Base-by-base conservation (phyloP, 345 rosid species). In the Durio zibethinus region DNA sequence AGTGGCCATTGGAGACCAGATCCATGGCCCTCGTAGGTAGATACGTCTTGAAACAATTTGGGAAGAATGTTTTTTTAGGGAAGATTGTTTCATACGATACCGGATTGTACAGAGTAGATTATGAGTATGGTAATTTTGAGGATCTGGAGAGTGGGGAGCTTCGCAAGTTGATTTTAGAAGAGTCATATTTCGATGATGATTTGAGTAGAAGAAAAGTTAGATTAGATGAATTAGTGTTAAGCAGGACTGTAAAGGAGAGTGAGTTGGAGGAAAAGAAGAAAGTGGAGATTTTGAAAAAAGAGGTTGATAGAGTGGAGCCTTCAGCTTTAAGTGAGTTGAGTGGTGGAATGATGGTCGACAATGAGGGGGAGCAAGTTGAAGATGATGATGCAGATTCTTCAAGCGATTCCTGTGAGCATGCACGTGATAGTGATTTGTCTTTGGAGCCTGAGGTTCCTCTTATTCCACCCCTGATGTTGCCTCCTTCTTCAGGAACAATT, bases 111-210 rank as follows among this genome's bases (percentile, higher is more conserved):
- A 88, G 94, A 79, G 91, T 93, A 61, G 92, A 88, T 40, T 96
- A 93, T 71, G 99, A 96, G 81, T 97, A 96, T 72, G 97, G 98
- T 35, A 93, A 87, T 69, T 83, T 69, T 42, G 99, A 96, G 86
- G 97, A 93, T 86, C 73, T 92, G 82, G 90, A 93, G n/a, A 88
- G 91, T 62, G 31, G 91, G 23, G 89, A 90, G 82, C 85, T 96
- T 59, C 93, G 98, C 0, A 64, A 60, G 25, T 81, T 92, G 27
- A 48, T 90, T 67, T 68, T 90, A 25, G 89, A 77, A 10, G 98
- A 92, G 23, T 80, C 77, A 27, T 80, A 84, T 78, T 85, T 93
- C 48, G 88, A 86, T 21, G 82, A 82, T 72, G 97, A 89, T 21
- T 80, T 93, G 80, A 77, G 61, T 56, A 63, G 50, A 59, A 86